phyloP scores from a whole-genome alignment of 1,139 yeast species.

The Suhomyces kunorum region DNA sequence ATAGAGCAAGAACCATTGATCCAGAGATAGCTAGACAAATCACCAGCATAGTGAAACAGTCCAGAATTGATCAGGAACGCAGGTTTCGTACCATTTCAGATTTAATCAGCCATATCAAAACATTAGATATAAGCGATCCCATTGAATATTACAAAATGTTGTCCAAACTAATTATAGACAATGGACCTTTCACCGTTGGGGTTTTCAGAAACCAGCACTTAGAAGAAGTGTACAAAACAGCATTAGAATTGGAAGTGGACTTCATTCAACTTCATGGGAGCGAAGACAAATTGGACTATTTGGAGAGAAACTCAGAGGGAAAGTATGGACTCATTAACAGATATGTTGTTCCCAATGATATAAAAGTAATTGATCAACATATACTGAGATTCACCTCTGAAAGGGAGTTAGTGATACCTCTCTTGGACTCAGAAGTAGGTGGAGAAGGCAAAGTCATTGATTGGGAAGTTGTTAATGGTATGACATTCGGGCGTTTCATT shows the following conservation, averaged over 20 bases:
- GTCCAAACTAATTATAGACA: constrained; percentile 32
- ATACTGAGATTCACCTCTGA: constrained; percentile 17
- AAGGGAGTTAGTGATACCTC: constrained; percentile 44
- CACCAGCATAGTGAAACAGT: constrained; percentile 33
- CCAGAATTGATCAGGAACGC: constrained; percentile 21
- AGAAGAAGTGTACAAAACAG: constrained; percentile 55
- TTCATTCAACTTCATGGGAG: constrained; percentile 88
- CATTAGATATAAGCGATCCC: constrained; percentile 19
- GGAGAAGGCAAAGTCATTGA: constrained; percentile 84
- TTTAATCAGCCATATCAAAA: constrained; percentile 20
- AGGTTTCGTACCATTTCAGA: constrained; percentile 24
- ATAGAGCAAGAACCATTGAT: constrained; percentile 69
- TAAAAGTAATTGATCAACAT: constrained; percentile 23
- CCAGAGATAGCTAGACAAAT: constrained; percentile 56
- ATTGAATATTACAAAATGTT: constrained; percentile 40
- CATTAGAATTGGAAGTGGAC: constrained; percentile 58
- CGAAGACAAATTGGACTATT: constrained; percentile 63
- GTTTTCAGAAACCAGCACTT: constrained; percentile 84
- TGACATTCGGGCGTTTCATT: constrained; percentile 50
- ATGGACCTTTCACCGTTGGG: constrained; percentile 81
- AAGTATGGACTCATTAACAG: constrained; percentile 69
- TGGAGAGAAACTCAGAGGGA: constrained; percentile 22
- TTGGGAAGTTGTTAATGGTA: constrained; percentile 52
- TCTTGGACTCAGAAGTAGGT: constrained; percentile 86
- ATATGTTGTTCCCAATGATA: constrained; percentile 62